phyloP scores from a whole-genome alignment of 192 early-diverging fungal species.

The Podila verticillata region DNA sequence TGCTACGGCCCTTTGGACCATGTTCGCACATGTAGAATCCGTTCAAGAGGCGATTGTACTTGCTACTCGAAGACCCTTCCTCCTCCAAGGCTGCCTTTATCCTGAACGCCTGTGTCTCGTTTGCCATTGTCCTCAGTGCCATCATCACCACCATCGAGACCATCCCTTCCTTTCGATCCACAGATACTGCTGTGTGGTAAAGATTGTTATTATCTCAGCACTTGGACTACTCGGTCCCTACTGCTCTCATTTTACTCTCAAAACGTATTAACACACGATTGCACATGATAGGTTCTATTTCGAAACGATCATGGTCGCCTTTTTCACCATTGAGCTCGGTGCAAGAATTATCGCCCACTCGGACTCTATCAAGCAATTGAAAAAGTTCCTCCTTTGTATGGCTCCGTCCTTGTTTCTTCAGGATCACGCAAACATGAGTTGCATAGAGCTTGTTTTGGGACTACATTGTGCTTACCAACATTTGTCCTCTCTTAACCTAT shows the following conservation, averaged over 20 bases:
- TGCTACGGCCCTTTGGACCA: background rate
- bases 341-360: constrained; percentile 75
- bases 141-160: constrained; percentile 80
- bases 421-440: background rate
- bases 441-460: background rate
- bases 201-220: background rate
- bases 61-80: constrained; percentile 79
- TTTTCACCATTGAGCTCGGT: constrained; percentile 78
- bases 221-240: no score
- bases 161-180: constrained; percentile 73
- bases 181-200: constrained; percentile 58
- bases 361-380: constrained; percentile 67
- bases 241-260: background rate
- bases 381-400: constrained; percentile 56
- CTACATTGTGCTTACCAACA: background rate
- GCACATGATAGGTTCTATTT: constrained; percentile 61
- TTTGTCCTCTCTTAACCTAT: background rate
- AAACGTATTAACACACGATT: background rate
- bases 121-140: constrained; percentile 75
- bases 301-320: constrained; percentile 70
- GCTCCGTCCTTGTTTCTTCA: background rate
- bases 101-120: constrained; percentile 74
- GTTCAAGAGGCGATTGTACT: constrained; percentile 65
- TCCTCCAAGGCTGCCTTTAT: constrained; percentile 70
- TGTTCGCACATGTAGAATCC: constrained; percentile 9